phyloP scores from a whole-genome alignment of 2,329 filamentous ascomycete genomes.

The Fusarium sp. region DNA sequence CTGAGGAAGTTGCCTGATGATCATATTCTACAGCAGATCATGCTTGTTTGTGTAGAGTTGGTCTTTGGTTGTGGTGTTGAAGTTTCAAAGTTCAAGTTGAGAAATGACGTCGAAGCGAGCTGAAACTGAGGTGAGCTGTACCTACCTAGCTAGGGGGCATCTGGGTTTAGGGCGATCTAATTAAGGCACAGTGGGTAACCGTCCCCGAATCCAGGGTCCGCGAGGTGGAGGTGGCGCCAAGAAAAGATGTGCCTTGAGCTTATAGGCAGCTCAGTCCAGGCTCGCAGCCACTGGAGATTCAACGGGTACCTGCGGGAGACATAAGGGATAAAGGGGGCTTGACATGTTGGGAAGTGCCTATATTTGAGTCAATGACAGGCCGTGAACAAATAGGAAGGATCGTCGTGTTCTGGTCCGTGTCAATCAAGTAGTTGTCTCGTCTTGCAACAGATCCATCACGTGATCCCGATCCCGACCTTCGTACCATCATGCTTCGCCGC shows the following conservation, averaged over 20 bases:
- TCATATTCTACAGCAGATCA: slow-evolving; percentile 56
- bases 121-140: slow-evolving; percentile 4
- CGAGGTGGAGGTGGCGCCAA: slow-evolving; percentile 39
- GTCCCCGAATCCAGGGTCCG: slow-evolving; percentile 37
- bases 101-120: slow-evolving; percentile 34
- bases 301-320: not conserved
- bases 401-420: not conserved
- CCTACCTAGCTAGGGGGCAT: slow-evolving; percentile 13
- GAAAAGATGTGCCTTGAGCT: slow-evolving; percentile 22
- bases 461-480: slow-evolving; percentile 18
- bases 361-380: not conserved
- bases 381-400: not conserved
- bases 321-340: not conserved
- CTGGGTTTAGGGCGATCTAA: slow-evolving; percentile 24
- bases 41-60: slow-evolving; percentile 12
- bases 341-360: not conserved
- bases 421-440: slow-evolving; percentile 6
- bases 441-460: slow-evolving; percentile 19
- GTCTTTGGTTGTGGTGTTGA: slow-evolving; percentile 6
- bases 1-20: slow-evolving; percentile 75
- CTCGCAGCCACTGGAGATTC: slow-evolving; percentile 10
- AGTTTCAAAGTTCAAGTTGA: not conserved
- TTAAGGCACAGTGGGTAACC: slow-evolving; percentile 36
- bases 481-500: slow-evolving; percentile 35
- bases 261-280: slow-evolving; percentile 15